Evolutionary conservation across 2,329 filamentous ascomycete species (phyloP).

Genomic region (Exophiala lecanii-corni): DNA sequence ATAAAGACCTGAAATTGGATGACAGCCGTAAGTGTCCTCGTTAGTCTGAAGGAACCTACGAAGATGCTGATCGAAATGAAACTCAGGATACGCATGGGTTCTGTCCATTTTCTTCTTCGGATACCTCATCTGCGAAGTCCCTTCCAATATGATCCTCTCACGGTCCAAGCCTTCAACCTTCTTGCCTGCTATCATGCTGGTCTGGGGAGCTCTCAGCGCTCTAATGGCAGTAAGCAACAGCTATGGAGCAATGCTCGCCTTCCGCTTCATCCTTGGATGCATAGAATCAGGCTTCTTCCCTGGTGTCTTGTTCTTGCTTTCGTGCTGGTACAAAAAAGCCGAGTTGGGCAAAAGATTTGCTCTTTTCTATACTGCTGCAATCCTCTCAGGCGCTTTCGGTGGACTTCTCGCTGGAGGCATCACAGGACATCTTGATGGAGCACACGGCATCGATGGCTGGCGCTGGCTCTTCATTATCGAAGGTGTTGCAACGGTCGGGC

Average conservation of each 20-base stretch:
- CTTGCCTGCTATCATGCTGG: conserved; percentile 12
- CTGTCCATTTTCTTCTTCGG: conserved; percentile 53
- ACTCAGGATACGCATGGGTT: conserved; percentile 49
- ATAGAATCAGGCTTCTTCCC: conserved; percentile 52
- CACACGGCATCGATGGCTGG: conserved; percentile 30
- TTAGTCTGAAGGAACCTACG: no score
- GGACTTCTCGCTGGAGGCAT: conserved; percentile 54
- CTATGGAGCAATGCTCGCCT: conserved; percentile 46
- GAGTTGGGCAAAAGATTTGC: conserved; percentile 56
- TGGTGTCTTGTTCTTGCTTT: conserved; percentile 54
- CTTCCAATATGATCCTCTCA: conserved; percentile 42
- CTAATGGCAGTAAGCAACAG: conserved; percentile 48
- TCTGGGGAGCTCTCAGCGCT: conserved; percentile 35
- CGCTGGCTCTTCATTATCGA: conserved; percentile 24
- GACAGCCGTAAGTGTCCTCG: no score
- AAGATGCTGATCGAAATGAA: no score
- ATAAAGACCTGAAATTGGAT: conserved; percentile 33
- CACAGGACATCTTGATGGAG: conserved; percentile 26
- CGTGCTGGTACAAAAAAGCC: conserved; percentile 59
- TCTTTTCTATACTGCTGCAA: conserved; percentile 55
- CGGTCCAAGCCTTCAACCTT: conserved; percentile 18
- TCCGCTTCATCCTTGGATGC: conserved; percentile 50
- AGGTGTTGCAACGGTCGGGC: conserved; percentile 55
- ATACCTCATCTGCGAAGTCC: conserved; percentile 50
- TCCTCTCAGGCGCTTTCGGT: conserved; percentile 57